A percentile compares a stretch with the other conserved stretches of the same genome.
Evolutionary conservation across 2,329 filamentous ascomycete genomes (phyloP).

Genomic region (Dendryphion nanum): DNA sequence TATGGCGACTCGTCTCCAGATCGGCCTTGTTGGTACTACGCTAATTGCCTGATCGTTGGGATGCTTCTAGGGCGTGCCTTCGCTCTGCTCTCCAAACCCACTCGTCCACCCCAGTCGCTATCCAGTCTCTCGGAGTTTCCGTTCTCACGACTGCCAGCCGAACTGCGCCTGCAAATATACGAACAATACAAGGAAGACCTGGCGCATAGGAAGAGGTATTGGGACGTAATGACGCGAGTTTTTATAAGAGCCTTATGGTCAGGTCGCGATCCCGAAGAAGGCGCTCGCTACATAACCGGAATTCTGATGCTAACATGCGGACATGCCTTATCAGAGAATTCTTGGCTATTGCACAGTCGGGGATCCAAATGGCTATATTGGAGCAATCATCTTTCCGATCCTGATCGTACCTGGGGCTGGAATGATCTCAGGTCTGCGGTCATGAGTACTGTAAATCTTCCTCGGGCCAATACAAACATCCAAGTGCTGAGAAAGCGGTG

Average conservation of each 20-base stretch:
- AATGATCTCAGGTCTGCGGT: conserved; percentile 2
- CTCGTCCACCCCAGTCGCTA: conserved; percentile 4
- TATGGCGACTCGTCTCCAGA: conserved; percentile 2
- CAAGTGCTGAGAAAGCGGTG: conserved; percentile 1
- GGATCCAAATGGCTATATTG: conserved; percentile 6
- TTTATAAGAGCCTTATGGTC: conserved; percentile 11
- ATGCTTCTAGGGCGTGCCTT: conserved; percentile 9
- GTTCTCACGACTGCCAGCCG: conserved; percentile 5
- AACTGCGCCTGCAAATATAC: conserved; percentile 9
- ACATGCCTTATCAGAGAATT: conserved; percentile 3
- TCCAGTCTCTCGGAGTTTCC: conserved; percentile 4
- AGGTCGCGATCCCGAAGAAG: conserved; percentile 7
- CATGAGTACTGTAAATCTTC: conserved; percentile 2
- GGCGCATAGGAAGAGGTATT: conserved; percentile 3
- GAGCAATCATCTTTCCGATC: conserved; percentile 4
- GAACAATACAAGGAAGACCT: conserved; percentile 7
- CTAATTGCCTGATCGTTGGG: conserved; percentile 10
- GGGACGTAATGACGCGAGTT: conserved; percentile 8
- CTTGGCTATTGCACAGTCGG: conserved; percentile 1
- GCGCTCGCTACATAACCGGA: conserved; percentile 6
- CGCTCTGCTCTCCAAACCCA: conserved; percentile 7
- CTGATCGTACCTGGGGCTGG: conserved; percentile 6
- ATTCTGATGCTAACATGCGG: conserved; percentile 6
- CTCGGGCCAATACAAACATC: conserved; percentile 4
- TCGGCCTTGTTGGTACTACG: conserved; percentile 11